Evolutionary conservation across 2,329 filamentous ascomycete genomes (phyloP), one percentile per base, ranked within the genome.

Genomic region (Taxawa tesnikishii): DNA sequence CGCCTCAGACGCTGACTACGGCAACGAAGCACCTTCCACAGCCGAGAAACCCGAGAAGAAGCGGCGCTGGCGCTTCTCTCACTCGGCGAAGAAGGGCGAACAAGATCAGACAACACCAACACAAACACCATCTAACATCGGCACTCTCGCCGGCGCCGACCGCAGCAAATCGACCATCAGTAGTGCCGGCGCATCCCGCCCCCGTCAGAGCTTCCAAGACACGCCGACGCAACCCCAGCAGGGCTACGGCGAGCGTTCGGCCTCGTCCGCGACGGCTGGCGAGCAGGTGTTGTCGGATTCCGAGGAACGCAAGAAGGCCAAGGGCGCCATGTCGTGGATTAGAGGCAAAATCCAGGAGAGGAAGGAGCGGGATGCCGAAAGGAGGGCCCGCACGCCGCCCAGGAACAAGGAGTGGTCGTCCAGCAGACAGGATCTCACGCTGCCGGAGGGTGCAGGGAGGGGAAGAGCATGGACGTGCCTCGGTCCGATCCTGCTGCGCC

Each of bases 1-100:
- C 43, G 74, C 78, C 14, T 93, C 84, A 0, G 85, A 94, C 49
- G 51, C 76, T 17, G 85, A 93, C 40, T 75, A 80, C 38, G 55
- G 68, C 7, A 82, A 85, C 16, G 80, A 84, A 18, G 44, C 55
- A 1, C 45, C 50, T 5, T 40, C 43, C 19, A 47, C 53, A 13
- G 51, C 46, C 26, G 63, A 73, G 10, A 75, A 80, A 32, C 76
- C 70, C 44, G 75, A 81, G 32, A 81, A 76, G 55, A 80, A 78
- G 47, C 73, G 69, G 36, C 74, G 79, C 62, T 83, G 84, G 62
- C 66, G 85, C 32, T 79, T 83, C 12, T 76, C 76, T 13, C 40
- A 39, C 16, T 35, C 27, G 10, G 28, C 36, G 11, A 28, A n/a
- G 8, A n/a, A 25, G 24, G 49, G 51, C 9, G 52, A 49, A 17